Conservation (phyloP, 2,329 filamentous ascomycete species). For the Fusarium beomiforme region DNA sequence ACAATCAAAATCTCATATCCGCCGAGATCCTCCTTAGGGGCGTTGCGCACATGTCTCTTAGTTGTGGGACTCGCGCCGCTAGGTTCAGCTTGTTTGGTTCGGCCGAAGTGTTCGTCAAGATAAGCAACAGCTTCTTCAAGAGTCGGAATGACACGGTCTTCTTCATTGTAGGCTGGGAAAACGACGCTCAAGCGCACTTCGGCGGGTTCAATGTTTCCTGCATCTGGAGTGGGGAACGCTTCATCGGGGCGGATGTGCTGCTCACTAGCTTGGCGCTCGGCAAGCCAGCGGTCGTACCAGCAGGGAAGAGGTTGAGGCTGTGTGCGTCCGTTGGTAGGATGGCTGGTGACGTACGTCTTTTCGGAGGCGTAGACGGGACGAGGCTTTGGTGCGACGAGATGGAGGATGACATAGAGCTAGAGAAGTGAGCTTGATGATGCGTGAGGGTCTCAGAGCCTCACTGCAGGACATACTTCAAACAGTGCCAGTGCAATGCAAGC, state of each 20-base stretch:
- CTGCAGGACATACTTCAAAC: constrained; percentile 49
- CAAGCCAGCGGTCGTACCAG: constrained; percentile 84
- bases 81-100: constrained; percentile 44
- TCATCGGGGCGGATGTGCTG: constrained; percentile 48
- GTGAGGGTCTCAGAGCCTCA: neutral
- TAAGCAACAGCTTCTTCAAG: constrained; percentile 91
- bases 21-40: constrained; percentile 42
- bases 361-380: constrained; percentile 79
- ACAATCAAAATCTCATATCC: constrained; percentile 96
- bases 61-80: constrained; percentile 40
- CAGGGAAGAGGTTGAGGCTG: constrained; percentile 72
- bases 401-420: constrained; percentile 72
- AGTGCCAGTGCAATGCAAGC: constrained; percentile 49
- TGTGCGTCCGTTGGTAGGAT: constrained; percentile 60
- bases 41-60: constrained; percentile 48
- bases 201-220: constrained; percentile 74
- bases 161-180: constrained; percentile 95
- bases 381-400: constrained; percentile 82
- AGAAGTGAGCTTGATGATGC: constrained; percentile 20
- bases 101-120: constrained; percentile 80
- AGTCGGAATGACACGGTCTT: constrained; percentile 82
- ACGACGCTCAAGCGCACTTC: constrained; percentile 91
- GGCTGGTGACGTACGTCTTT: constrained; percentile 83
- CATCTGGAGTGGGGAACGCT: constrained; percentile 56
- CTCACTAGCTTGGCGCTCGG: constrained; percentile 64